Evolutionary conservation across 2,329 filamentous ascomycete genomes (phyloP).

Genomic region (Dothistroma pini): DNA sequence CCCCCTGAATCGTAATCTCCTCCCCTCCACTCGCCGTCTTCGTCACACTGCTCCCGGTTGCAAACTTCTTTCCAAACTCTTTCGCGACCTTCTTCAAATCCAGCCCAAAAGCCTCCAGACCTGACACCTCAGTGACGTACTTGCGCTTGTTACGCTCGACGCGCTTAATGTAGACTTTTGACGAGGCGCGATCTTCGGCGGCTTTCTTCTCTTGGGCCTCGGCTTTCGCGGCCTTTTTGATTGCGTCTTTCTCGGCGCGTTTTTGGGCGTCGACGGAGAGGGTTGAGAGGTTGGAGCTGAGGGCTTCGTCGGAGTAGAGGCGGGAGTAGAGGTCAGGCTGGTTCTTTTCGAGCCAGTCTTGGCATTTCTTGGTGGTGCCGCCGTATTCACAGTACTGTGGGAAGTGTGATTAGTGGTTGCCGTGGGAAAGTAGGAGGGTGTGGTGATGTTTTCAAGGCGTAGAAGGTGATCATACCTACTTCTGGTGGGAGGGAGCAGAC

Average conservation of each 20-base stretch:
- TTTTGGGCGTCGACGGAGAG: conserved; percentile 90
- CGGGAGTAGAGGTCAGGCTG: conserved; percentile 69
- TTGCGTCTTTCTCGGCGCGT: conserved; percentile 90
- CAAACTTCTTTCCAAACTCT: conserved; percentile 97
- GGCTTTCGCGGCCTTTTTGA: conserved; percentile 95
- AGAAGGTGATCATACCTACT: conserved; percentile 49
- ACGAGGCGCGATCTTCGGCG: conserved; percentile 75
- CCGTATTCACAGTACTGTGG: conserved; percentile 96
- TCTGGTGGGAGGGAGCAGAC: conserved; percentile 65
- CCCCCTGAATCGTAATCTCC: conserved; percentile 96
- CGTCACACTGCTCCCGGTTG: conserved; percentile 87
- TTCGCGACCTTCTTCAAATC: conserved; percentile 80
- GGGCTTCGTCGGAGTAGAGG: conserved; percentile 74
- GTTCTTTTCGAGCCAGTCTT: conserved; percentile 83
- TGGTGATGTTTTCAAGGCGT: background rate
- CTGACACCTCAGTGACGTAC: conserved; percentile 87
- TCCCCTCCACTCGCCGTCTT: conserved; percentile 74
- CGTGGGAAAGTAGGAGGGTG: background rate
- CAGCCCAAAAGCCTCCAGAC: conserved; percentile 83
- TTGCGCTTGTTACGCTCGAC: conserved; percentile 99
- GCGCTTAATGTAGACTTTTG: conserved; percentile 86
- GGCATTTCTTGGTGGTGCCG: conserved; percentile 92
- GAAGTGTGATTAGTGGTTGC: conserved; percentile 10
- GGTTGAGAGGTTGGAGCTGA: conserved; percentile 78
- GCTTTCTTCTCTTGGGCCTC: conserved; percentile 81